Conservation (phyloP, 73 alveolate genomes). For the Paramecium biaurelia region DNA sequence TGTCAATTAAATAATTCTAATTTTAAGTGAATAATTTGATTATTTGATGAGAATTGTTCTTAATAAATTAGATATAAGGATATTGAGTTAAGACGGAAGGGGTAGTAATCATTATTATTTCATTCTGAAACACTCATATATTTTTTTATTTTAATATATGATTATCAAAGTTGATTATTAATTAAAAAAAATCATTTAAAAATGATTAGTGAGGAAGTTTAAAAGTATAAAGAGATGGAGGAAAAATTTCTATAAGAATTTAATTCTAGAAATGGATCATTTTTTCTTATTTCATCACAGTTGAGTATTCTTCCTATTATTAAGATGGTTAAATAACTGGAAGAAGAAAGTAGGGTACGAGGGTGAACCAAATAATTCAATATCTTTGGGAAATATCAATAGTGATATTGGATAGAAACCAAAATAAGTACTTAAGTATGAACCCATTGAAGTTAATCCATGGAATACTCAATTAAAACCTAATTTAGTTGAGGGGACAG, state of each 20-base stretch:
- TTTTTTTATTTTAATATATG: not conserved
- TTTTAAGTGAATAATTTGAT: not conserved
- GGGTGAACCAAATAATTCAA: not conserved
- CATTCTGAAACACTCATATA: constrained; percentile 36
- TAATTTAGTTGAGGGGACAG: not conserved
- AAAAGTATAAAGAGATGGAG: not conserved
- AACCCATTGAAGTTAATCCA: not conserved
- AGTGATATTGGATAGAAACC: not conserved
- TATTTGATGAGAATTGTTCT: not conserved
- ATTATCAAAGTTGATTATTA: not conserved
- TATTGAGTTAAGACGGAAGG: constrained; percentile 30
- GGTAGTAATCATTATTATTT: constrained; percentile 11
- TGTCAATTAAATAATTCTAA: not conserved
- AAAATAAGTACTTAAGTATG: not conserved
- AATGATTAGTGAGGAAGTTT: not conserved
- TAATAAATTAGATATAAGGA: not conserved
- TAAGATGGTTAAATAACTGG: constrained; percentile 34
- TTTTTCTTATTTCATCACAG: not conserved
- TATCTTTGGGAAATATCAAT: not conserved
- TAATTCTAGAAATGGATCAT: not conserved
- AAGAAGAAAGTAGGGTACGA: constrained; percentile 20
- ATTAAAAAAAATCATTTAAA: not conserved
- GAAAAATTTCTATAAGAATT: not conserved
- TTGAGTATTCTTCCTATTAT: not conserved
- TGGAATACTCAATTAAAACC: constrained; percentile 44